Base-by-base conservation (phyloP, 495 filamentous ascomycete genomes). In the Alectoria sarmentosa region DNA sequence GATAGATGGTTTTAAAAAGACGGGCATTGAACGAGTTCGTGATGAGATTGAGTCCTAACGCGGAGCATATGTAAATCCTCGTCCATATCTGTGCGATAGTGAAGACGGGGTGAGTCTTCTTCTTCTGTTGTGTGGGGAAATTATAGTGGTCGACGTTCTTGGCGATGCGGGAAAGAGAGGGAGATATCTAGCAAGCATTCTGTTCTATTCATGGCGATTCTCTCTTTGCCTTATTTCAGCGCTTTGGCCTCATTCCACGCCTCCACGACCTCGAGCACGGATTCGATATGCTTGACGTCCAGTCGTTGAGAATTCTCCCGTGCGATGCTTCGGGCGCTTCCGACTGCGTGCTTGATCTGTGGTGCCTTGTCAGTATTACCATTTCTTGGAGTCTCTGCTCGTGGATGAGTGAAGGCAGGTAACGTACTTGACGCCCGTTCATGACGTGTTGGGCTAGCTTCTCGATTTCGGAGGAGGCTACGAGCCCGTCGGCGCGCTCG, bases 381-480 rank as follows among this genome's bases (percentile, higher is more conserved):
- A 15, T 52, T 21, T 26, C 1, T 15, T n/a, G 5, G 14, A n/a
- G 30, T 23, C 26, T 3, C 6, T 37, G 17, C 21, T 21, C 8
- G 5, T 21, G 14, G 10, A 11, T 11, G 8, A 46, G 13, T 9
- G 23, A 4, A 14, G 28, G 30, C 10, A 3, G 30, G 5, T 9
- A 21, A 65, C 62, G 5, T 37, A 69, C 63, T 58, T 70, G 69
- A 7, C 69, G 66, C 26, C 67, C 69, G 28, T 70, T 70, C 52
- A 69, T 60, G 19, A 56, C 32, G 17, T 68, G 44, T 30, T 48
- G 30, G 0, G 49, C 61, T 17, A 69, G 38, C 2, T 19, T 52
- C 3, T 19, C 17, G 1, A 60, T 10, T 7, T 56, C 46, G 17
- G 57, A 14, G 10, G 41, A 46, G 6, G 13, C 17, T 28, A 48